phyloP scores from a whole-genome alignment of 768 basidiomycete species.

The Kwoniella bestiolae region DNA sequence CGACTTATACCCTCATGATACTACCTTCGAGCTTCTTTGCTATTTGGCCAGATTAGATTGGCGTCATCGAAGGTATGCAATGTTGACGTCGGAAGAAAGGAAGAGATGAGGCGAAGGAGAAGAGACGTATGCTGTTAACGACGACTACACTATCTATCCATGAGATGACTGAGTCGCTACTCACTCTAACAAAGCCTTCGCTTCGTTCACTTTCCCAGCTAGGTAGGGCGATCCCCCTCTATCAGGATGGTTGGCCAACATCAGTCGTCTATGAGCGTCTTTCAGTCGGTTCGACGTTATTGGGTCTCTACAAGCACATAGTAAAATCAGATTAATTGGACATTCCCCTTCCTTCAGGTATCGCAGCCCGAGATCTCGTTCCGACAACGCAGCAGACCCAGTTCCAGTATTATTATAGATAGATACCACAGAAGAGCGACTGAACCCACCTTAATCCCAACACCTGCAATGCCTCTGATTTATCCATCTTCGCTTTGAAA shows the following conservation, averaged over 20 bases:
- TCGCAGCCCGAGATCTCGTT: too few relatives aligned
- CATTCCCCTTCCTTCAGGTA: too few relatives aligned
- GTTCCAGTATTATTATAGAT: too few relatives aligned
- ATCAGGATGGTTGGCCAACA: slow-evolving; percentile 99
- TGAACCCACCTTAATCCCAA: slow-evolving; percentile 83
- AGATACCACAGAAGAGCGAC: neutral
- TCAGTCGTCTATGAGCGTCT: slow-evolving; percentile 93
- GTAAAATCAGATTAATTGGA: too few relatives aligned
- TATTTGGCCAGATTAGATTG: too few relatives aligned
- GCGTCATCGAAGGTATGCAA: too few relatives aligned
- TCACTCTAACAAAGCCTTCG: slow-evolving; percentile 82
- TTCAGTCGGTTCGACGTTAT: slow-evolving; percentile 77
- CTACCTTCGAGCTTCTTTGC: slow-evolving; percentile 29
- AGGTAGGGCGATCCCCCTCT: slow-evolving; percentile 97
- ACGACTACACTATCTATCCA: neutral
- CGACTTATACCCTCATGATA: neutral
- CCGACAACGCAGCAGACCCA: too few relatives aligned
- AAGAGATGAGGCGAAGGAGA: neutral
- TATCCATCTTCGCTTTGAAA: slow-evolving; percentile 94
- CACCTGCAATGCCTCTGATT: slow-evolving; percentile 86
- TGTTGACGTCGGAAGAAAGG: neutral
- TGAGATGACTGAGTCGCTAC: slow-evolving; percentile 9
- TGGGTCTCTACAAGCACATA: slow-evolving; percentile 78
- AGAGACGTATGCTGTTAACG: neutral
- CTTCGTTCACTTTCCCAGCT: slow-evolving; percentile 98